A percentile compares a stretch with the other conserved stretches of the same genome.
These are phyloP conservation scores for Harringtonia aguacate DNA, from an alignment of 2,329 filamentous ascomycete species.

Conservation along the genomic window DNA sequence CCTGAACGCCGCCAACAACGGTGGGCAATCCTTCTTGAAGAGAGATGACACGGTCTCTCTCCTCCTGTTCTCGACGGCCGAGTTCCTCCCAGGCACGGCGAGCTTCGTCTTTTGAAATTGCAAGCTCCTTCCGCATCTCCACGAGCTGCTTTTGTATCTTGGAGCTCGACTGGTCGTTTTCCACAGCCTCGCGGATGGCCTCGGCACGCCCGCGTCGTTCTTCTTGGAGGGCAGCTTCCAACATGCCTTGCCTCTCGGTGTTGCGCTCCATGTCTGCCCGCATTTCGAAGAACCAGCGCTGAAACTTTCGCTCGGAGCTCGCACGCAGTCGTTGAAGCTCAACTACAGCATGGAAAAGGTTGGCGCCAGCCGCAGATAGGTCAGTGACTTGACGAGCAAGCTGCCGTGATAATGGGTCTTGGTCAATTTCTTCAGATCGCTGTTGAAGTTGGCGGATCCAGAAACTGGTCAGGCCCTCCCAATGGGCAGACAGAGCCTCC, in stretches of 20 bases:
- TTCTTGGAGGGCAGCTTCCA: slow-evolving; percentile 64
- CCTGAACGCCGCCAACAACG: slow-evolving; percentile 84
- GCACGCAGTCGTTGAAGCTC: slow-evolving; percentile 88
- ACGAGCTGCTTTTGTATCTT: slow-evolving; percentile 67
- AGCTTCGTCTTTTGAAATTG: slow-evolving; percentile 93
- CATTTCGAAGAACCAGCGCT: slow-evolving; percentile 97
- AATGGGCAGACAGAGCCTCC: slow-evolving; percentile 94
- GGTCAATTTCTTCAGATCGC: slow-evolving; percentile 74
- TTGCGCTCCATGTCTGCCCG: slow-evolving; percentile 76
- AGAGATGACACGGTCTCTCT: slow-evolving; percentile 77
- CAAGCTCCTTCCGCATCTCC: slow-evolving; percentile 86
- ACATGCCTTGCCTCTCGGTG: slow-evolving; percentile 69
- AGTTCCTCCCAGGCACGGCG: slow-evolving; percentile 95
- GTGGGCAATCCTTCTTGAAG: slow-evolving; percentile 81
- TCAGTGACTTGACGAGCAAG: slow-evolving; percentile 92
- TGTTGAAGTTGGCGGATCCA: slow-evolving; percentile 92
- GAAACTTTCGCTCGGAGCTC: slow-evolving; percentile 94
- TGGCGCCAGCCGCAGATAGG: slow-evolving; percentile 91
- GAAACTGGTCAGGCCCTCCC: slow-evolving; percentile 94
- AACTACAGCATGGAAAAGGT: slow-evolving; percentile 94
- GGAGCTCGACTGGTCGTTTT: slow-evolving; percentile 56
- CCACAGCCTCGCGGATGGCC: slow-evolving; percentile 53
- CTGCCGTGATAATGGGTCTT: slow-evolving; percentile 75
- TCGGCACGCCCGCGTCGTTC: slow-evolving; percentile 63
- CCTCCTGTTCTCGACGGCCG: slow-evolving; percentile 83